These are phyloP conservation scores for Sugiyamaella grinbergsii DNA, from an alignment of 1,139 yeast species.

Conservation along the genomic window DNA sequence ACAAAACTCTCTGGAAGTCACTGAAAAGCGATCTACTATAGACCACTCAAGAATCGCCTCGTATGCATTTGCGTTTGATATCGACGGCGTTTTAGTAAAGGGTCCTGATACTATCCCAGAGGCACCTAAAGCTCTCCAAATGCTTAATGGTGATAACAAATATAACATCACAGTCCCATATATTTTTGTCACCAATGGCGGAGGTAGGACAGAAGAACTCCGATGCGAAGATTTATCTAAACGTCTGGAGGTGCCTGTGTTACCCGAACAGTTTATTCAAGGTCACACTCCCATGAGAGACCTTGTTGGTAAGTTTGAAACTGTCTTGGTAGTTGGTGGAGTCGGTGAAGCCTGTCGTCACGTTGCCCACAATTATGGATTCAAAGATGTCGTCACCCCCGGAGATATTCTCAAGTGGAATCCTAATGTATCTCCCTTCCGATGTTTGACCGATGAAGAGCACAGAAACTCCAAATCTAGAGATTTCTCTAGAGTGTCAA, in stretches of 20 bases:
- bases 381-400: constrained; percentile 75
- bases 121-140: constrained; percentile 66
- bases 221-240: constrained; percentile 68
- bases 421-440: constrained; percentile 81
- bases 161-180: constrained; percentile 82
- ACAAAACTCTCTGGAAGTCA: constrained; percentile 22
- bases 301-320: constrained; percentile 62
- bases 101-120: constrained; percentile 81
- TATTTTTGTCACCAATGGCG: constrained; percentile 85
- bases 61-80: constrained; percentile 85
- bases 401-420: constrained; percentile 81
- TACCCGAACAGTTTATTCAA: constrained; percentile 78
- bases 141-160: constrained; percentile 75
- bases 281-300: constrained; percentile 91
- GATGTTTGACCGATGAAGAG: constrained; percentile 73
- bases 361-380: constrained; percentile 77
- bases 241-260: constrained; percentile 60
- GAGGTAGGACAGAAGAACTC: constrained; percentile 76
- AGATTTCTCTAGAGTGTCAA: constrained; percentile 63
- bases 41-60: constrained; percentile 55
- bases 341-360: constrained; percentile 78
- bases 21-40: constrained; percentile 17
- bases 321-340: constrained; percentile 84
- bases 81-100: constrained; percentile 78
- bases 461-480: constrained; percentile 54